phyloP scores from a whole-genome alignment of 805 yeast genomes.

The Zygoascus ofunaensis region DNA sequence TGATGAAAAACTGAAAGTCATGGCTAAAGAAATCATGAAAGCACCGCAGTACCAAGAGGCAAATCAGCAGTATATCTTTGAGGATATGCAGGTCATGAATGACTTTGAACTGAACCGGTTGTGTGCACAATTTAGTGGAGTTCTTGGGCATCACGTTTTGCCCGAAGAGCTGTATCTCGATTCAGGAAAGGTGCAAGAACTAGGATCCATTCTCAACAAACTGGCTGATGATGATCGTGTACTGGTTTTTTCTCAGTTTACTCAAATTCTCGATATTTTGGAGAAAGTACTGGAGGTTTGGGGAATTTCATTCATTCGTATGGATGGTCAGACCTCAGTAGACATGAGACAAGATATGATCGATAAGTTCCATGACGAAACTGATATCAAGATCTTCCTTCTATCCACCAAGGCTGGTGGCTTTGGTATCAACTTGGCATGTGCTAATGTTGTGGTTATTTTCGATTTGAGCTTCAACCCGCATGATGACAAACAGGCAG shows the following conservation, averaged over 20 bases:
- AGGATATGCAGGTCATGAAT: constrained; percentile 92
- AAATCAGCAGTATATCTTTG: constrained; percentile 64
- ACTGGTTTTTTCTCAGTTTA: constrained; percentile 81
- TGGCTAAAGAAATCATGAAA: constrained; percentile 72
- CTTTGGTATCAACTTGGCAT: constrained; percentile 91
- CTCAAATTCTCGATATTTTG: constrained; percentile 82
- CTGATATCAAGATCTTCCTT: constrained; percentile 72
- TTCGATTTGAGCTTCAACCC: constrained; percentile 95
- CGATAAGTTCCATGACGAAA: constrained; percentile 79
- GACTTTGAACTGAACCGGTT: constrained; percentile 78
- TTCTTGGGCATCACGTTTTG: constrained; percentile 46
- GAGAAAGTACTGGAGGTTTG: constrained; percentile 62
- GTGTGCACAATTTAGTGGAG: constrained; percentile 60
- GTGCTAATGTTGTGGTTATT: constrained; percentile 86
- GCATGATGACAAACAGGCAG: constrained; percentile 97
- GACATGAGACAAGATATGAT: constrained; percentile 87
- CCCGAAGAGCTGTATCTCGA: constrained; percentile 47
- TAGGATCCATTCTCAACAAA: constrained; percentile 48
- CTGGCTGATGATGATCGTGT: constrained; percentile 55
- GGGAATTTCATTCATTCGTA: constrained; percentile 62
- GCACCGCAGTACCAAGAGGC: constrained; percentile 77
- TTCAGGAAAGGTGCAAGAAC: constrained; percentile 64
- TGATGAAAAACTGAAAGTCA: constrained; percentile 45
- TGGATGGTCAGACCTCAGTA: constrained; percentile 92
- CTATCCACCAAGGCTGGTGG: constrained; percentile 98